These are phyloP conservation scores for Xerocomus minutiporus DNA, from an alignment of 1,284 basidiomycete genomes.

Conservation along the genomic window DNA sequence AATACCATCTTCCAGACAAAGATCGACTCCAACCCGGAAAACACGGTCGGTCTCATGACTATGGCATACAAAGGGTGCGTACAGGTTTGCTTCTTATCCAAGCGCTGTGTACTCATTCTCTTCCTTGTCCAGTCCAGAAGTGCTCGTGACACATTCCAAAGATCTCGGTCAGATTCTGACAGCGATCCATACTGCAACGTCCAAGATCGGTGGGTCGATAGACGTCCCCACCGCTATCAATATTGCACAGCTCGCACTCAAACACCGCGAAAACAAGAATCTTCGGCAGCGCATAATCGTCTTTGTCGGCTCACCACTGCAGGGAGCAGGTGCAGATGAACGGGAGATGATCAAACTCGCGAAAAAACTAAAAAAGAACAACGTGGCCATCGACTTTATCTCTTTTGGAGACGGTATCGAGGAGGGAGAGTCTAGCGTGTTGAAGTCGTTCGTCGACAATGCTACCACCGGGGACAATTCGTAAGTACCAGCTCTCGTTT, in stretches of 20 bases:
- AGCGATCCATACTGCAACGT: conserved; percentile 67
- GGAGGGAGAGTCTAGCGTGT: conserved; percentile 57
- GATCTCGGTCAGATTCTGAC: conserved; percentile 90
- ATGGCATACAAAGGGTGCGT: conserved; percentile 91
- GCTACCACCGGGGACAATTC: conserved; percentile 79
- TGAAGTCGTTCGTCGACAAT: conserved; percentile 75
- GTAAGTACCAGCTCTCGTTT: conserved; percentile 41
- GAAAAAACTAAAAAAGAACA: conserved; percentile 99
- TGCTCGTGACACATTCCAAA: conserved; percentile 93
- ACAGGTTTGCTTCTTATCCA: background rate
- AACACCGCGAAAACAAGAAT: conserved; percentile 98
- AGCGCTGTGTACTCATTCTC: background rate
- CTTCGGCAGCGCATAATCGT: conserved; percentile 92
- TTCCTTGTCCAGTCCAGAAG: conserved; percentile 67
- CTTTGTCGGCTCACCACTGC: conserved; percentile 86
- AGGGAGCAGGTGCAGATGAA: conserved; percentile 63
- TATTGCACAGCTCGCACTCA: conserved; percentile 92
- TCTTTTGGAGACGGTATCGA: conserved; percentile 75
- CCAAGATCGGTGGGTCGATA: conserved; percentile 72
- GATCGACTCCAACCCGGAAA: conserved; percentile 94
- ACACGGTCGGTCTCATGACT: conserved; percentile 95
- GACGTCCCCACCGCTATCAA: conserved; percentile 89
- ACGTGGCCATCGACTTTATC: conserved; percentile 91
- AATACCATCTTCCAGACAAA: conserved; percentile 90
- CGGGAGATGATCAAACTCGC: conserved; percentile 82